Evolutionary conservation across 108 stramenopile genomes (phyloP), one percentile per base, ranked within the genome.

Genomic region (Cyclotella kingstonii): DNA sequence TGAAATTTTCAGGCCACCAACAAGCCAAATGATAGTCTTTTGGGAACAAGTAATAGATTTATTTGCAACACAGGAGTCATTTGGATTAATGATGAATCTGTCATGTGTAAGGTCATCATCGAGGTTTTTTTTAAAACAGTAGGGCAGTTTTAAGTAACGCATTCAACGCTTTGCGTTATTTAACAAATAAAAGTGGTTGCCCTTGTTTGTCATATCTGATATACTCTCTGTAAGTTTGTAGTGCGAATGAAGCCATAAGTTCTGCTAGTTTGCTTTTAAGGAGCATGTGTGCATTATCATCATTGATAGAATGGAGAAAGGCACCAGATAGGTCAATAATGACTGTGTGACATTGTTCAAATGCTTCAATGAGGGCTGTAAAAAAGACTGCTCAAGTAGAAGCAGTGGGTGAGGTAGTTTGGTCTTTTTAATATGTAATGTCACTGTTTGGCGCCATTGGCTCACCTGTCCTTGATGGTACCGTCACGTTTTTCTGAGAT

Each of bases 1-100:
- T n/a, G n/a, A n/a, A n/a, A n/a, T n/a, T n/a, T n/a, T n/a, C n/a
- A n/a, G n/a, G n/a, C n/a, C n/a, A n/a, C n/a, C n/a, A n/a, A n/a
- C n/a, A n/a, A n/a, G n/a, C n/a, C n/a, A n/a, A n/a, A n/a, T n/a
- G n/a, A n/a, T n/a, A n/a, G n/a, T n/a, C n/a, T n/a, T n/a, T n/a
- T n/a, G n/a, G n/a, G n/a, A n/a, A n/a, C n/a, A n/a, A n/a, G n/a
- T n/a, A n/a, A n/a, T n/a, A n/a, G n/a, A n/a, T n/a, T n/a, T n/a
- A n/a, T n/a, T n/a, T n/a, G n/a, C n/a, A n/a, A 82, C 63, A 41
- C 81, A 82, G n/a, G 44, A 50, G 31, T 78, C 81, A 35, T 75
- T 78, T 1, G 77, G 73, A 30, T 82, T 82, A 9, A 73, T 7
- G n/a, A 60, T 31, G 21, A 78, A 78, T 1, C 81, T 77, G 33